Evolutionary conservation across 345 rosid genomes (phyloP), one percentile per base, ranked within the genome.

Genomic region (Moricandia moricandioides): DNA sequence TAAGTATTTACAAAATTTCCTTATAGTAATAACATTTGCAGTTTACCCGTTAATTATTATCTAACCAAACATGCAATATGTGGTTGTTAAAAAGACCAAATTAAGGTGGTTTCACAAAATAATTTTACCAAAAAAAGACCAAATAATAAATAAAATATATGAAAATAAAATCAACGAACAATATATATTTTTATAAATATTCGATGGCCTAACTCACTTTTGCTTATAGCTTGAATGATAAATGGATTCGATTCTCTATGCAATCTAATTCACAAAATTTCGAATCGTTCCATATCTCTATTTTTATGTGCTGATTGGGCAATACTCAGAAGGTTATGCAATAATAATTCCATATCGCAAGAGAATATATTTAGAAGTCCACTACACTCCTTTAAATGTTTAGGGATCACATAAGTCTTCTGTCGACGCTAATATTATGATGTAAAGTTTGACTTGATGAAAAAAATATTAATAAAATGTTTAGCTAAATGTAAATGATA

Each of bases 201-300:
- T 69, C 79, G 74, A 75, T 62, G 69, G 43, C 79, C 73, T 52
- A 75, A 69, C 69, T 73, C 74, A 75, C 79, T 75, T 52, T 69
- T 60, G 63, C 73, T 51, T 66, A n/a, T n/a, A 45, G 67, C 67
- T 74, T 37, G 69, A 51, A 51, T 62, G 58, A 37, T 30, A 75
- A 52, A 62, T 55, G 45, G 64, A 69, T 62, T 69, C 70, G 79
- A 76, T 69, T 27, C 74, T 69, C 35, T 69, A 30, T 37, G 37
- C 52, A 21, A 30, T 56, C 35, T 56, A 58, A 37, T 35, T 49
- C 74, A 62, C 27, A 29, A 5, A 51, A 33, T 17, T 24, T 69
- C 7, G 16, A 62, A 69, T 51, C 57, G 43, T 68, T 27, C 45
- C 26, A 51, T 34, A 17, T 69, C 49, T 37, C 31, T 24, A 5